Evolutionary conservation across 2,329 filamentous ascomycete species (phyloP).

Genomic region (Ophiognomonia clavigignenti-juglandacearum): DNA sequence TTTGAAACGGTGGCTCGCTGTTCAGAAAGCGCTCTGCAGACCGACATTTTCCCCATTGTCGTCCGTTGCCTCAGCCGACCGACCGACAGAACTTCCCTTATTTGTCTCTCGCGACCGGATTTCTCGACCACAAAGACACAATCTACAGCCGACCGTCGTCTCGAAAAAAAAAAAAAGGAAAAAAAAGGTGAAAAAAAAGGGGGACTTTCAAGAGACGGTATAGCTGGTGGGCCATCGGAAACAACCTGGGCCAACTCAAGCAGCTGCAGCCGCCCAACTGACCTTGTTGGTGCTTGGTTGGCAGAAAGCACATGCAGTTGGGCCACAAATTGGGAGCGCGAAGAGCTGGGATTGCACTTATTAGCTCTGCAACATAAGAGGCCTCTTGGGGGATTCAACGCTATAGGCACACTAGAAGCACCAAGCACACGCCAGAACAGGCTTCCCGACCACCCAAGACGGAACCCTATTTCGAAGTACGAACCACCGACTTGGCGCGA

Average conservation of each 20-base stretch:
- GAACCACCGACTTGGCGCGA: background rate
- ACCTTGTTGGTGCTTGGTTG: background rate
- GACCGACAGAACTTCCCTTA: too few relatives aligned
- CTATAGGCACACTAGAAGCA: background rate
- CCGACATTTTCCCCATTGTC: too few relatives aligned
- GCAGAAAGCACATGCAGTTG: background rate
- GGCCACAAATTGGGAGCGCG: too few relatives aligned
- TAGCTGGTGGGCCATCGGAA: background rate
- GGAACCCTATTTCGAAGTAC: background rate
- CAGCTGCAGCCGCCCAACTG: background rate
- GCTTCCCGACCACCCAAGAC: background rate
- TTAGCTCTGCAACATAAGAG: background rate
- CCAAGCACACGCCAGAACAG: background rate
- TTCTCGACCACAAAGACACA: too few relatives aligned
- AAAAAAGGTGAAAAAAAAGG: too few relatives aligned
- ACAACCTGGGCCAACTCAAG: background rate
- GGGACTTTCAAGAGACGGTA: background rate
- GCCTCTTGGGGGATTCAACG: background rate
- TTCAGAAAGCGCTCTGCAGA: too few relatives aligned
- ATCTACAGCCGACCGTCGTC: too few relatives aligned
- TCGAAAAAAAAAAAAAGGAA: too few relatives aligned
- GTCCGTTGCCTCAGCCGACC: too few relatives aligned
- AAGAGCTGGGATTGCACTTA: constrained; percentile 1
- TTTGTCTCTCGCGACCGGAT: too few relatives aligned
- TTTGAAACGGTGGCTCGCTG: too few relatives aligned